phyloP scores from a whole-genome alignment of 2,329 filamentous ascomycete species.

The Phialophora expanda region DNA sequence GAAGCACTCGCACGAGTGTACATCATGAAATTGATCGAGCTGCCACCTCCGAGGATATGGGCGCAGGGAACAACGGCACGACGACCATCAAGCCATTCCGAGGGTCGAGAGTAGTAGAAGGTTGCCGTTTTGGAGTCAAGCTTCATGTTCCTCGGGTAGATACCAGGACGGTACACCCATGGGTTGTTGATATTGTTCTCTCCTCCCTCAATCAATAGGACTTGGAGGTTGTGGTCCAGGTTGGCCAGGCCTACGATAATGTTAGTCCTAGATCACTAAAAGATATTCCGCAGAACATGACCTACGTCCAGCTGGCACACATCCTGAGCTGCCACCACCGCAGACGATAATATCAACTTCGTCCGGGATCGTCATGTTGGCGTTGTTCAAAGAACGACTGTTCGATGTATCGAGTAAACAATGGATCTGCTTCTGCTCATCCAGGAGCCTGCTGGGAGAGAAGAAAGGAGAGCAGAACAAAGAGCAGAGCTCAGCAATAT shows the following conservation, averaged over 20 bases:
- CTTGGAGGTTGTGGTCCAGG: constrained; percentile 73
- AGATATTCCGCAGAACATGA: neutral
- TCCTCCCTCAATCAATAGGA: constrained; percentile 72
- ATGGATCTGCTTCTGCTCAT: constrained; percentile 36
- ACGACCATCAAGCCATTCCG: constrained; percentile 72
- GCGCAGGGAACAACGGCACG: constrained; percentile 76
- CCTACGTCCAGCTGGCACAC: constrained; percentile 48
- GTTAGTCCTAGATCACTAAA: constrained; percentile 49
- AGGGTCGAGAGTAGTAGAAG: constrained; percentile 79
- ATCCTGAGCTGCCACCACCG: constrained; percentile 69
- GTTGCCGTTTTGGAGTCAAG: constrained; percentile 77
- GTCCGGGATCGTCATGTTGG: constrained; percentile 68
- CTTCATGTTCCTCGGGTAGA: constrained; percentile 81
- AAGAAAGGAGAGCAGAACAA: constrained; percentile 18
- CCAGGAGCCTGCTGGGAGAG: constrained; percentile 35
- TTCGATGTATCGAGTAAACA: neutral
- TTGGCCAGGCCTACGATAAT: constrained; percentile 62
- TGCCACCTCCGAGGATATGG: constrained; percentile 73
- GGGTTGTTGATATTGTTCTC: constrained; percentile 79
- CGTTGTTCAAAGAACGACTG: constrained; percentile 11
- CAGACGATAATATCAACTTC: constrained; percentile 83
- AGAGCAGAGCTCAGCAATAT: constrained; percentile 28
- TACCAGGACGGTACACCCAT: constrained; percentile 75
- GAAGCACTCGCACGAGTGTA: constrained; percentile 23
- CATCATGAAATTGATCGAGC: constrained; percentile 79